Conservation (phyloP, 2,329 filamentous ascomycete genomes). For the Alternaria brassicae region DNA sequence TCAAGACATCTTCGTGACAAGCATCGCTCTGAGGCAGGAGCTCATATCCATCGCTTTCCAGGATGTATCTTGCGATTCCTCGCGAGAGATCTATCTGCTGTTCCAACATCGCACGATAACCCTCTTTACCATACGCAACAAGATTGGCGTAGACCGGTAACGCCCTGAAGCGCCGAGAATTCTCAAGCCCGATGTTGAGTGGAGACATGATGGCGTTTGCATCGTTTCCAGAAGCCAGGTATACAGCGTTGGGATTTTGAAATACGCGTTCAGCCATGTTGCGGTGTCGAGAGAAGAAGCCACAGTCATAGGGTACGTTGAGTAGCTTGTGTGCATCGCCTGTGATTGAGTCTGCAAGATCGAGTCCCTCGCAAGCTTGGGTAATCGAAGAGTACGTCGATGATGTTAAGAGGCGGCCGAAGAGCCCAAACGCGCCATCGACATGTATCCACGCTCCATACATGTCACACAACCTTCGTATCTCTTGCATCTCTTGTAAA, state of each 20-base stretch:
- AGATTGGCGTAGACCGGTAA: slow-evolving; percentile 88
- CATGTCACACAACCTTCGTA: slow-evolving; percentile 74
- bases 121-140: slow-evolving; percentile 73
- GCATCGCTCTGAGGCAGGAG: slow-evolving; percentile 63
- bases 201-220: slow-evolving; percentile 71
- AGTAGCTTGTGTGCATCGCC: slow-evolving; percentile 91
- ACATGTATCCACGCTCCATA: slow-evolving; percentile 87
- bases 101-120: slow-evolving; percentile 72
- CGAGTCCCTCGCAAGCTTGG: slow-evolving; percentile 67
- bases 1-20: slow-evolving; percentile 53
- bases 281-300: slow-evolving; percentile 74
- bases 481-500: slow-evolving; percentile 63
- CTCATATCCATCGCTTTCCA: slow-evolving; percentile 68
- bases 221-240: slow-evolving; percentile 63
- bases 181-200: slow-evolving; percentile 86
- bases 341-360: slow-evolving; percentile 86
- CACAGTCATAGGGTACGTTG: slow-evolving; percentile 93
- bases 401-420: slow-evolving; percentile 70
- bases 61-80: slow-evolving; percentile 69
- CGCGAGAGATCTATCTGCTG: slow-evolving; percentile 76
- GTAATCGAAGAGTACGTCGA: slow-evolving; percentile 64
- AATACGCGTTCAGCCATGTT: slow-evolving; percentile 13
- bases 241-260: slow-evolving; percentile 81
- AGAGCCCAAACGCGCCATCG: slow-evolving; percentile 89
- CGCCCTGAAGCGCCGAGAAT: slow-evolving; percentile 88